Conservation (phyloP, 139 green algal species). For the Closterium sp. region DNA sequence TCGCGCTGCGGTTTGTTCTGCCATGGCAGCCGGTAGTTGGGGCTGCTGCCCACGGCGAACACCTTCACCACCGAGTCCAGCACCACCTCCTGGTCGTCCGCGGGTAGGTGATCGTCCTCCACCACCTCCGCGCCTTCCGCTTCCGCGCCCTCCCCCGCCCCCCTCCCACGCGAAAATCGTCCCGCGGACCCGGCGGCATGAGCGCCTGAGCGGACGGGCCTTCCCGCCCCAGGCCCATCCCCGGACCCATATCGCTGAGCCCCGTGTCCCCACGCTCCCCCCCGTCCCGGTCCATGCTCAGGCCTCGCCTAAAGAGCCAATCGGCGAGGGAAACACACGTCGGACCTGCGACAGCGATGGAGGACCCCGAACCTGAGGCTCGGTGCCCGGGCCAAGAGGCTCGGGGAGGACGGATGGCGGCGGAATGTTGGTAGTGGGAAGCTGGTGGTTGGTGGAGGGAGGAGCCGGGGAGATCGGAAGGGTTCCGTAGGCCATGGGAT, state of each 20-base stretch:
- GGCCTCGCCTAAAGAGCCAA: neutral
- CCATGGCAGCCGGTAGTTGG: conserved; percentile 73
- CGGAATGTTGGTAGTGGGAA: neutral
- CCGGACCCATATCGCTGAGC: neutral
- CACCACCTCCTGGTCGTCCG: neutral
- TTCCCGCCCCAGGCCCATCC: neutral
- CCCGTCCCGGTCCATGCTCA: neutral
- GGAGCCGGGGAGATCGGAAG: neutral
- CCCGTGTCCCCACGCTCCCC: neutral
- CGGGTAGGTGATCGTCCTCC: neutral
- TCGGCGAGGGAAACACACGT: neutral
- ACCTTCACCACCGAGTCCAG: conserved; percentile 77
- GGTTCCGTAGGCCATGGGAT: neutral
- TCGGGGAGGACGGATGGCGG: neutral
- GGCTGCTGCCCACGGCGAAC: conserved; percentile 60
- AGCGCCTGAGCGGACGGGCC: neutral
- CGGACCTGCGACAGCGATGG: neutral
- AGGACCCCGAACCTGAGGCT: neutral
- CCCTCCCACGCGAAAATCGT: neutral
- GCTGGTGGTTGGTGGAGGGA: neutral
- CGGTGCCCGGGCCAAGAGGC: neutral
- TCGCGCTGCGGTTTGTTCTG: conserved; percentile 73
- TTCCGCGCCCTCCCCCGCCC: neutral
- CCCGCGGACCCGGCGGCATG: neutral
- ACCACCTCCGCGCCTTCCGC: neutral